phyloP scores from a whole-genome alignment of 2,329 filamentous ascomycete species.

The Sporothrix dimorphospora region DNA sequence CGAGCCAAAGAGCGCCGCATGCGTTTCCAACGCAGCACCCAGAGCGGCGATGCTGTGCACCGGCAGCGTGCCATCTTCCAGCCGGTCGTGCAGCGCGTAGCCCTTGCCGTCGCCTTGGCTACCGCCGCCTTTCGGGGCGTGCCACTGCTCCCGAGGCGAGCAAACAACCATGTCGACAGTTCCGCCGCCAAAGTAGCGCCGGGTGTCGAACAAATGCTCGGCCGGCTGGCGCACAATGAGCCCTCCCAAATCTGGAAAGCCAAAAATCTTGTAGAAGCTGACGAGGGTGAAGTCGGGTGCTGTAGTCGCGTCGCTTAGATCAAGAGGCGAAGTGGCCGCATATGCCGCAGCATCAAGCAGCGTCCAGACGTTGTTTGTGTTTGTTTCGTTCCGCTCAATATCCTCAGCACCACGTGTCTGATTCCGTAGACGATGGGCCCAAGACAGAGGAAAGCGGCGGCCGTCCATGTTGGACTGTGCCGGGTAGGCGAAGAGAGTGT shows the following conservation, averaged over 20 bases:
- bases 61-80: conserved; percentile 91
- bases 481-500: conserved; percentile 73
- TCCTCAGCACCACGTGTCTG: not conserved
- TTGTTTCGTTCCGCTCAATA: conserved; percentile 32
- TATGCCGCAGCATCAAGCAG: conserved; percentile 84
- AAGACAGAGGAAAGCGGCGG: conserved; percentile 69
- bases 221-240: conserved; percentile 78
- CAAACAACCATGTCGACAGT: conserved; percentile 89
- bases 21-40: conserved; percentile 71
- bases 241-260: conserved; percentile 88
- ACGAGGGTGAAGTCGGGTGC: conserved; percentile 85
- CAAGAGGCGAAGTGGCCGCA: conserved; percentile 74
- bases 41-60: conserved; percentile 89
- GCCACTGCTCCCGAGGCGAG: conserved; percentile 75
- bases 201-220: conserved; percentile 62
- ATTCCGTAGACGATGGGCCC: conserved; percentile 51
- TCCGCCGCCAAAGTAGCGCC: conserved; percentile 89
- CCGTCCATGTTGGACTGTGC: conserved; percentile 95
- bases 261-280: conserved; percentile 98
- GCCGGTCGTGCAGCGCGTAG: conserved; percentile 68
- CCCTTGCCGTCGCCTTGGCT: not conserved
- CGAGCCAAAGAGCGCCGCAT: conserved; percentile 69
- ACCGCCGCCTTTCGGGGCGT: conserved; percentile 64
- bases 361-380: conserved; percentile 56
- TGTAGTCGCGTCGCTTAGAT: conserved; percentile 62